Evolutionary conservation across 1,284 basidiomycete genomes (phyloP), one percentile per base, ranked within the genome.

Genomic region (Gomphus sp.): DNA sequence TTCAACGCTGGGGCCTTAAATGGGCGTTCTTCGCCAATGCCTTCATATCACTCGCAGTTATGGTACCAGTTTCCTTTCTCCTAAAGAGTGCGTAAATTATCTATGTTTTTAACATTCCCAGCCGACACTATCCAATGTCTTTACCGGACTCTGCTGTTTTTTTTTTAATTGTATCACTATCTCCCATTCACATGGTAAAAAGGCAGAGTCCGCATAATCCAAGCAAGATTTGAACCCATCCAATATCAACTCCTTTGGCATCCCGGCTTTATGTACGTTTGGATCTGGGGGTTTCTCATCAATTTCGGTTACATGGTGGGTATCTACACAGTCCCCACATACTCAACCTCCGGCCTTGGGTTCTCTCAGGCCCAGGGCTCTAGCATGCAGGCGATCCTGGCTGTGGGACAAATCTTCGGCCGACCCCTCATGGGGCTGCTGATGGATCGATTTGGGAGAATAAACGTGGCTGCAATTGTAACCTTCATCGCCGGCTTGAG

Each of bases 371-470:
- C 67, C 28, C 67, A 74, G 61, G 74, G 71, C 45, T 71, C 72
- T 4, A 70, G 72, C 2, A 61, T 76, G 16, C 73, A 74, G 61
- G 71, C 72, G 22, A 70, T 75, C 60, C 66, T 75, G 2, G 67
- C 73, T 9, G 74, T 73, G 7, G 73, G 73, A 0, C 74, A 75
- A 64, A 70, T 74, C 65, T 63, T 76, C 36, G 74, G 74, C 1
- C 70, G 74, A 37, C 74, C 74, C 0, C 25, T 70, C 11, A 70
- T 67, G 61, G 74, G 74, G 3, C 64, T 68, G n/a, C 56, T 65
- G 25, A 66, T 75, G 45, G 74, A 76, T 62, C 62, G 64, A 1
- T 67, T 68, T 12, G 74, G 74, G 0, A 25, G 73, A 4, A 66
- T 73, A 58, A 74, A 74, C 61, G 70, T 73, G 62, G 69, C 72